phyloP scores from a whole-genome alignment of 73 alveolate species.

The Urostyla sp. region DNA sequence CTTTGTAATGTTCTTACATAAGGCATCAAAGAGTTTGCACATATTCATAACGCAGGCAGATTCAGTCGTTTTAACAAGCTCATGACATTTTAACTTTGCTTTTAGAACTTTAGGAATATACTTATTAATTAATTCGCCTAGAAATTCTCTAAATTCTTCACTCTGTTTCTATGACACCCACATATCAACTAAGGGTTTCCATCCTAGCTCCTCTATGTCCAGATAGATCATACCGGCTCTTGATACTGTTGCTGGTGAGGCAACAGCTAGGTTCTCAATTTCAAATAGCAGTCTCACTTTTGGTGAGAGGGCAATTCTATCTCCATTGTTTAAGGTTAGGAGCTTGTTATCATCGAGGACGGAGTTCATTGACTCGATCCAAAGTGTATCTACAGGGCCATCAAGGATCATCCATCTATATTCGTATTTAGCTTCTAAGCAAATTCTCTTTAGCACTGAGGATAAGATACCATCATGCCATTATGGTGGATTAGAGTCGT shows the following conservation, averaged over 20 bases:
- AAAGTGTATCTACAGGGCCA: conserved; percentile 99
- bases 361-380: conserved; percentile 99
- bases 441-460: conserved; percentile 92
- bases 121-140: conserved; percentile 75
- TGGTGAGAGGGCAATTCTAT: conserved; percentile 96
- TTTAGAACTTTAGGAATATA: conserved; percentile 79
- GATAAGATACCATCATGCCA: conserved; percentile 99
- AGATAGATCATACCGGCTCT: conserved; percentile 99
- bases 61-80: conserved; percentile 89
- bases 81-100: conserved; percentile 86
- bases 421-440: conserved; percentile 93
- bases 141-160: conserved; percentile 68
- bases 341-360: conserved; percentile 96
- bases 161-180: conserved; percentile 89
- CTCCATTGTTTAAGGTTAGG: conserved; percentile 97
- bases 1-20: conserved; percentile 63
- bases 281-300: conserved; percentile 94
- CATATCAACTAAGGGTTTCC: conserved; percentile 91
- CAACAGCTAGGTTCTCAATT: conserved; percentile 97
- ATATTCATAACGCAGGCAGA: conserved; percentile 84
- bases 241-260: conserved; percentile 99
- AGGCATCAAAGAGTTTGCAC: conserved; percentile 87
- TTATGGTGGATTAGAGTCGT: conserved; percentile 90
- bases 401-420: conserved; percentile 98
- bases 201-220: conserved; percentile 95